Evolutionary conservation across 1,284 basidiomycete genomes (phyloP), one percentile per base, ranked within the genome.

Genomic region (Taiwanofungus camphoratus): DNA sequence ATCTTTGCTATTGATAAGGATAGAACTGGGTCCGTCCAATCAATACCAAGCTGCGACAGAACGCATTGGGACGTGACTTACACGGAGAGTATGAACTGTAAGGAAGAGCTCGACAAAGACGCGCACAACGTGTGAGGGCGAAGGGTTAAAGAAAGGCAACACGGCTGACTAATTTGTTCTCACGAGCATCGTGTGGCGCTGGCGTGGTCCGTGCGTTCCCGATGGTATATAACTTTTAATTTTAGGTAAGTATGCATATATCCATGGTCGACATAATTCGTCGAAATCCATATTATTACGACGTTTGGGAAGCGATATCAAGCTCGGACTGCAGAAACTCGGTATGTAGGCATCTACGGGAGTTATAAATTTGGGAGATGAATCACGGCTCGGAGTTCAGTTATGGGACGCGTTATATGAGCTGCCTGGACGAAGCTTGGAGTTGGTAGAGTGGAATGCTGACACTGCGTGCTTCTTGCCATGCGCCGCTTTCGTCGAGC

Each of bases 1-100:
- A 89, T 89, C 58, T 56, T 56, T 49, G 54, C 56, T 46, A 57
- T 50, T 48, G 61, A 51, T 51, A 43, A 53, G 38, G 50, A 52
- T 48, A 49, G 48, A 51, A 29, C 46, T 51, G 27, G 11, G n/a
- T n/a, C n/a, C n/a, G n/a, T n/a, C 3, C 3, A 2, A 38, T 52
- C 36, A 48, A 39, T 27, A 26, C 22, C 35, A 19, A 20, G 13
- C 9, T 22, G 23, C 18, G 6, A 15, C 44, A 13, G 18, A 41
- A 49, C 48, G 38, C 51, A 51, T 46, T 27, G 8, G 13, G 23
- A 24, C 24, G 34, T 33, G 24, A 57, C 60, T 55, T 49, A 62
- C 60, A 45, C 45, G 50, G 56, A 52, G 51, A 46, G 54, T 52
- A 50, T 35, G 42, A 45, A 51, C 52, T 54, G 50, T 41, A 52